Conservation (phyloP, 148 eudicot genomes). For the Camellia sinensis region DNA sequence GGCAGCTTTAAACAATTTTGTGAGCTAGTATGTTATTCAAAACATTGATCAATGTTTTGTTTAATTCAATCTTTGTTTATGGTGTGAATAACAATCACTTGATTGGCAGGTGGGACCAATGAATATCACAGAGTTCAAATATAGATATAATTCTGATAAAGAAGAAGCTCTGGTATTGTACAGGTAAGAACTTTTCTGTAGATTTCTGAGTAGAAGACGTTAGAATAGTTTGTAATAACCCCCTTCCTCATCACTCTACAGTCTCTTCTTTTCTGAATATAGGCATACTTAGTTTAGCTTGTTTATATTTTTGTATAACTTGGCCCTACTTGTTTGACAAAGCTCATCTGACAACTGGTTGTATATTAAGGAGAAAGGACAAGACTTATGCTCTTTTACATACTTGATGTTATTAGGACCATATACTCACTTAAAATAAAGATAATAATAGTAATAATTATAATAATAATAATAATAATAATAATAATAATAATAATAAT, state of each 20-base stretch:
- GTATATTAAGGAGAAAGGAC: not conserved
- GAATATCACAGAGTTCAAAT: constrained; percentile 94
- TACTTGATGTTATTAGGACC: not conserved
- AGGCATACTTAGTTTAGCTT: not conserved
- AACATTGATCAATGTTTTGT: not conserved
- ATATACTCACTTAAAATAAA: not conserved
- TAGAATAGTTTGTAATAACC: not conserved
- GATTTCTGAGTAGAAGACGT: constrained; percentile 1
- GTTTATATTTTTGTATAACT: not conserved
- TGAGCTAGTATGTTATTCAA: constrained; percentile 54
- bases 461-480: too few species aligned
- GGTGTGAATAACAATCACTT: constrained; percentile 16
- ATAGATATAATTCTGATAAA: constrained; percentile 58
- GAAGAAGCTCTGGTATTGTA: constrained; percentile 73
- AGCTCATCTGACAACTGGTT: not conserved
- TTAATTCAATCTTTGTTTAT: not conserved
- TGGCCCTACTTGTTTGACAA: not conserved
- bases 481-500: too few species aligned
- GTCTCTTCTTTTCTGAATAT: not conserved
- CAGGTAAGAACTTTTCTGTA: constrained; percentile 48
- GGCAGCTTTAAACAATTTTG: constrained; percentile 78
- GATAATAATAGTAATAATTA: too few species aligned
- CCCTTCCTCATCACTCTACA: not conserved
- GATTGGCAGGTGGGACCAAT: constrained; percentile 79
- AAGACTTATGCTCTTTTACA: not conserved